A percentile compares a stretch with the other conserved stretches of the same genome.
phyloP scores from a whole-genome alignment of 352 stramenopile species.

The Peronospora farinosa region DNA sequence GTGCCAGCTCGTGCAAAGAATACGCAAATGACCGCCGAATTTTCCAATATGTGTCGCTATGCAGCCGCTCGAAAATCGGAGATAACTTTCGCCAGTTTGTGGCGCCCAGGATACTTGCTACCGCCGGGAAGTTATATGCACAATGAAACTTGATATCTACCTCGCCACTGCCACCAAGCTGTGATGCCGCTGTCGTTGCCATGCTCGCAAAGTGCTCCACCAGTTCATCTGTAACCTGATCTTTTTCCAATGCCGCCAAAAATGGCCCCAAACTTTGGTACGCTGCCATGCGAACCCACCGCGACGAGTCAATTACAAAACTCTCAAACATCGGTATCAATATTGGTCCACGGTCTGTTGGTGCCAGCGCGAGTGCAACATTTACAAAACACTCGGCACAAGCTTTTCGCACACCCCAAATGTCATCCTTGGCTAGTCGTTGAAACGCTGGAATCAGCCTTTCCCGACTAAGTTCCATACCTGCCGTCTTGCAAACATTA shows the following conservation, averaged over 20 bases:
- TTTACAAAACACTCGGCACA: constrained; percentile 88
- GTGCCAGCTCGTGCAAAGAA: constrained; percentile 86
- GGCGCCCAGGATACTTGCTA: constrained; percentile 74
- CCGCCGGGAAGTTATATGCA: constrained; percentile 87
- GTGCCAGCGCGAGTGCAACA: constrained; percentile 80
- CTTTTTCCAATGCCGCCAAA: constrained; percentile 74
- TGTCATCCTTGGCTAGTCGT: constrained; percentile 88
- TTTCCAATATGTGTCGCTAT: constrained; percentile 82
- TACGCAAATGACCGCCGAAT: constrained; percentile 89
- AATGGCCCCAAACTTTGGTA: constrained; percentile 87
- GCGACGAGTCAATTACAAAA: constrained; percentile 86
- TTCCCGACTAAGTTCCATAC: constrained; percentile 66
- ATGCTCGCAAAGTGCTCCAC: constrained; percentile 83
- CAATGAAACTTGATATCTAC: constrained; percentile 89
- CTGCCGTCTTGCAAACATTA: constrained; percentile 83
- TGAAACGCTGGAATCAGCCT: constrained; percentile 89
- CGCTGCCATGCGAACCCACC: constrained; percentile 91
- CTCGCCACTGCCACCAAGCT: constrained; percentile 67
- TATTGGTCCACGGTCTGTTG: constrained; percentile 56
- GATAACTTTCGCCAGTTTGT: constrained; percentile 71
- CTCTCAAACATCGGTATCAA: constrained; percentile 87
- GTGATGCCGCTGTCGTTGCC: constrained; percentile 48
- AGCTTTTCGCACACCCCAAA: constrained; percentile 90
- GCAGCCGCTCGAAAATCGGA: constrained; percentile 73
- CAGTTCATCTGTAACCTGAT: constrained; percentile 75